A percentile compares a stretch with the other conserved stretches of the same genome.
Conservation (phyloP, 75 land plant species). For the Adiantum capillusveneris region DNA sequence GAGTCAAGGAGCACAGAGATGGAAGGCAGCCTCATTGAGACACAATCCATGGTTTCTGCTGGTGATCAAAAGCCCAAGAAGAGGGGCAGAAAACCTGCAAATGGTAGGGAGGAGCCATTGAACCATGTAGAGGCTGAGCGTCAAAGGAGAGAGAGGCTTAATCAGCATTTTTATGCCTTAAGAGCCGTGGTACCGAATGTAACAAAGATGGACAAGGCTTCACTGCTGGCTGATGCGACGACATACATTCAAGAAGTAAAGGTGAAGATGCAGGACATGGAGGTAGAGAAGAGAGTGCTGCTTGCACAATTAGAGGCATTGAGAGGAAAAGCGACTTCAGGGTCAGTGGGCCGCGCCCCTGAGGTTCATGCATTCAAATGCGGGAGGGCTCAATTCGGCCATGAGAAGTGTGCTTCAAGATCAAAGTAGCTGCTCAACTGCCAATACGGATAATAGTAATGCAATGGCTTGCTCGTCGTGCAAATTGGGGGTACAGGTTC, state of each 20-base stretch:
- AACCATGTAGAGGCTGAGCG: constrained; percentile 66
- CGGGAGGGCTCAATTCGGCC: no score
- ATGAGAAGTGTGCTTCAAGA: no score
- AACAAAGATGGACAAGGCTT: constrained; percentile 62
- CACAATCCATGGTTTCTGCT: not conserved
- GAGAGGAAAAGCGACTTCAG: no score
- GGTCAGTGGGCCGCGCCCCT: no score
- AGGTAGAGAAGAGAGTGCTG: not conserved
- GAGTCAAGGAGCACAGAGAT: constrained; percentile 37
- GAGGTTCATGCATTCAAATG: no score
- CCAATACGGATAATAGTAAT: no score
- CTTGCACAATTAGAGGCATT: no score
- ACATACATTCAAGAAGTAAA: constrained; percentile 47
- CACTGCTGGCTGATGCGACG: constrained; percentile 44
- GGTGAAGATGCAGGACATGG: not conserved
- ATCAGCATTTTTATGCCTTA: constrained; percentile 55
- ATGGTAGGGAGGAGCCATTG: constrained; percentile 29
- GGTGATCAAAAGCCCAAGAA: constrained; percentile 22
- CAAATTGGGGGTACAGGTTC: no score
- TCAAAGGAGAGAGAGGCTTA: constrained; percentile 58
- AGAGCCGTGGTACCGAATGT: constrained; percentile 58
- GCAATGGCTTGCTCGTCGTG: no score
- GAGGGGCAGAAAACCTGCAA: constrained; percentile 41
- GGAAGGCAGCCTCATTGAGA: constrained; percentile 10
- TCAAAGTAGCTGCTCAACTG: no score